Conservation (phyloP, 352 stramenopile species). For the Phytopythium mirpurense region DNA sequence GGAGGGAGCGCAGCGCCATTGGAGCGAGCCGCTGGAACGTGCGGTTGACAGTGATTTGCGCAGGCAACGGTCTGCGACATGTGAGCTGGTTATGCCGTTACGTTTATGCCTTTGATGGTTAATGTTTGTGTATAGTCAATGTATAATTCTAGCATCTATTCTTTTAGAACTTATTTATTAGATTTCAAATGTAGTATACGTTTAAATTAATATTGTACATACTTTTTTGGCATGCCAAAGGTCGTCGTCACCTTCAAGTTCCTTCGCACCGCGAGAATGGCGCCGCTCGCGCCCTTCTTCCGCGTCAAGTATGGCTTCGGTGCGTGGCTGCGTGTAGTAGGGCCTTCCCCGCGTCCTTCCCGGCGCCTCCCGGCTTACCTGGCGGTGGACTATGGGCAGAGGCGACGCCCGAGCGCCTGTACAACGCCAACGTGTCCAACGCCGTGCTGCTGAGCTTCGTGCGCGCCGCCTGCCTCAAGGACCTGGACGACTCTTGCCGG, state of each 20-base stretch:
- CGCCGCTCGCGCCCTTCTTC: slow-evolving; percentile 34
- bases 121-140: too few species aligned
- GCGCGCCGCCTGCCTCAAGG: slow-evolving; percentile 50
- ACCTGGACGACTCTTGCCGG: slow-evolving; percentile 72
- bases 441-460: slow-evolving; percentile 71
- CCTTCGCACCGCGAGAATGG: neutral
- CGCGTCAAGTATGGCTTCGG: slow-evolving; percentile 83
- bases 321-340: slow-evolving; percentile 13
- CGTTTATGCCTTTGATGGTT: too few species aligned
- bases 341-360: neutral
- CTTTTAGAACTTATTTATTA: too few species aligned
- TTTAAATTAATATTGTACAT: too few species aligned
- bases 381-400: slow-evolving; percentile 23
- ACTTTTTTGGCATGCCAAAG: neutral
- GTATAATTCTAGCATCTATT: too few species aligned
- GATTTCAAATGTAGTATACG: too few species aligned
- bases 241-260: slow-evolving; percentile 1
- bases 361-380: too few species aligned
- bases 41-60: too few species aligned
- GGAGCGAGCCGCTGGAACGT: too few species aligned
- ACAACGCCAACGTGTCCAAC: slow-evolving; percentile 70
- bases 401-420: slow-evolving; percentile 57
- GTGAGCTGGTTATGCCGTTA: too few species aligned
- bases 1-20: neutral
- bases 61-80: too few species aligned